Percentiles rank a stretch among this genome's conserved stretches.
Conservation (phyloP, 2,329 filamentous ascomycete genomes). For the Zasmidium angulare region DNA sequence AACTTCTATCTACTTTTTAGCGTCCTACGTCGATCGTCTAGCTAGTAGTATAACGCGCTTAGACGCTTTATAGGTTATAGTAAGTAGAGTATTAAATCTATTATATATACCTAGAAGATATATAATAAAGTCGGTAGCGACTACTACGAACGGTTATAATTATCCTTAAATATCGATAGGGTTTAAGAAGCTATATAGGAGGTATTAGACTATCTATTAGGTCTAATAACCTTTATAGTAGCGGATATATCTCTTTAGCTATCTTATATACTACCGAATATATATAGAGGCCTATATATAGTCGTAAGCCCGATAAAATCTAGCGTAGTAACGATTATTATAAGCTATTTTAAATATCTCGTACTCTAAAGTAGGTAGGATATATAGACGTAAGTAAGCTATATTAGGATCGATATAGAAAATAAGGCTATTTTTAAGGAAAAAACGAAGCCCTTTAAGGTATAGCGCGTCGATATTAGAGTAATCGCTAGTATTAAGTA, state of each 20-base stretch:
- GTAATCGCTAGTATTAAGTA: too few relatives aligned
- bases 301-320: not conserved
- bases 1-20: not conserved
- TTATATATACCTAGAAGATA: not conserved
- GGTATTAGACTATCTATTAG: too few relatives aligned
- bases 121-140: constrained; percentile 2
- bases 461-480: not conserved
- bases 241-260: not conserved
- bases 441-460: not conserved
- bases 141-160: not conserved
- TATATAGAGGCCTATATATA: not conserved
- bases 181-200: not conserved
- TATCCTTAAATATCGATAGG: not conserved
- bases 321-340: constrained; percentile 1
- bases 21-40: not conserved
- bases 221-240: not conserved
- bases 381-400: not conserved
- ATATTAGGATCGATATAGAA: not conserved
- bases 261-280: not conserved
- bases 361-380: not conserved
- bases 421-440: constrained; percentile 1
- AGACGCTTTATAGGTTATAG: constrained; percentile 5
- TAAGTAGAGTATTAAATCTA: constrained; percentile 6
- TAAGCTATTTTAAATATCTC: constrained; percentile 5
- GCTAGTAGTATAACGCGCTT: constrained; percentile 2